Base-by-base conservation (phyloP, 1,284 basidiomycete species). In the Pholiota adiposa region DNA sequence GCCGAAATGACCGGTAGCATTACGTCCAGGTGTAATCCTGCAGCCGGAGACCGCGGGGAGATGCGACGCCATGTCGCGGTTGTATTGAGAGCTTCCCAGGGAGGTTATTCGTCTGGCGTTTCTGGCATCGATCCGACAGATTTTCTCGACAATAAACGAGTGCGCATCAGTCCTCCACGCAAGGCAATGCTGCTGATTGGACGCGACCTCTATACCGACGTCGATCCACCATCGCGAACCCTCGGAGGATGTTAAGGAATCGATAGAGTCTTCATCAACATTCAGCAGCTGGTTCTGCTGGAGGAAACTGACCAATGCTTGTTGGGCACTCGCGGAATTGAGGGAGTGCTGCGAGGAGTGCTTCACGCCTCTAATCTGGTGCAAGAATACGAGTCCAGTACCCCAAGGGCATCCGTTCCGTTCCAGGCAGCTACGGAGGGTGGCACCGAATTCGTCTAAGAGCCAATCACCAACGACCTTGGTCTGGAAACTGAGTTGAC, bases 321-420 rank as follows among this genome's bases (percentile, higher is more conserved):
- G 33, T 0, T 48, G 0, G 4, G 61, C 55, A 38, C 58, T 36
- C 1, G 38, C 51, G 4, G 0, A 0, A 1, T 46, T 31, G 0
- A 61, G 4, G 6, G 54, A 2, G 50, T 74, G 72, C 0, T 2
- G 16, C 8, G 51, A 63, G 6, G 64, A 52, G 11, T 64, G 43
- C 51, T 75, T 73, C 1, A 69, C 52, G 0, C 73, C 70, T 6
- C 66, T 60, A 36, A 73, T 61, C 18, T 70, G 63, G 53, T 70
- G 68, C 2, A 70, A 56, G 41, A 73, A 66, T 3, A 67, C 53
- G 4, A 73, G 58, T 2, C 66, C 66, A 1, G 23, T 23, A 1
- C 58, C 68, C 70, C 68, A 73, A 0, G 49, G 9, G 2, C 60
- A 18, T 0, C 48, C 59, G 21, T 64, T 64, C 0, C 38, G 25